These are phyloP conservation scores for Trichoderma sp. DNA, from an alignment of 2,329 filamentous ascomycete genomes.

Conservation along the genomic window DNA sequence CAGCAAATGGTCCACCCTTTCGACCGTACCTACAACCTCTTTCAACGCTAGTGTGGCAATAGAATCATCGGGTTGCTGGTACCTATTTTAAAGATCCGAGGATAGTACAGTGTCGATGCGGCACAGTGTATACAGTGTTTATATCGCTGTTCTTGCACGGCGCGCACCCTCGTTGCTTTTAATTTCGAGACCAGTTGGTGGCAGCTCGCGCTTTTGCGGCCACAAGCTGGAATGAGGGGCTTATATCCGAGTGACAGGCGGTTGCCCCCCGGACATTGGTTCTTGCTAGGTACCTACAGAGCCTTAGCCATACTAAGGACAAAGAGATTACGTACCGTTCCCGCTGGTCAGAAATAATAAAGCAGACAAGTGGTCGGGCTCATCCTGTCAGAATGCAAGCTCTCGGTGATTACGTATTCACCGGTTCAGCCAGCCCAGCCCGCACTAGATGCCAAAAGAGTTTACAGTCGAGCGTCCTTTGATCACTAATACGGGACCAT, in stretches of 20 bases:
- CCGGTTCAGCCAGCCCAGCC: not conserved
- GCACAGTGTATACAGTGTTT: not conserved
- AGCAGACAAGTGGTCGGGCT: not conserved
- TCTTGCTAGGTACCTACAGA: no score
- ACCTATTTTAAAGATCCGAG: not conserved
- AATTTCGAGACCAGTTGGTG: not conserved
- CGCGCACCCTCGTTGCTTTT: not conserved
- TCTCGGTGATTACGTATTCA: not conserved
- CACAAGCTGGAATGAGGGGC: constrained; percentile 22
- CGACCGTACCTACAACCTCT: not conserved
- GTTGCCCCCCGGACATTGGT: not conserved
- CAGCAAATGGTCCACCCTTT: not conserved
- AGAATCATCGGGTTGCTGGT: not conserved
- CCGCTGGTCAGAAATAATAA: not conserved
- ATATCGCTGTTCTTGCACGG: not conserved
- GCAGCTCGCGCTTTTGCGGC: not conserved
- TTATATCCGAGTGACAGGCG: constrained; percentile 10
- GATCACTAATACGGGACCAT: constrained; percentile 1
- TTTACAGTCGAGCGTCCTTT: not conserved
- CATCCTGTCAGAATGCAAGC: not conserved
- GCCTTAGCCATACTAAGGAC: no score
- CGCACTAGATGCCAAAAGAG: not conserved
- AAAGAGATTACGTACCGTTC: not conserved
- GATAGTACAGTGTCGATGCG: not conserved
- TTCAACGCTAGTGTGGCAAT: not conserved